Evolutionary conservation across 73 alveolate genomes (phyloP), one percentile per base, ranked within the genome.

Genomic region (Paramecium octaurelia): DNA sequence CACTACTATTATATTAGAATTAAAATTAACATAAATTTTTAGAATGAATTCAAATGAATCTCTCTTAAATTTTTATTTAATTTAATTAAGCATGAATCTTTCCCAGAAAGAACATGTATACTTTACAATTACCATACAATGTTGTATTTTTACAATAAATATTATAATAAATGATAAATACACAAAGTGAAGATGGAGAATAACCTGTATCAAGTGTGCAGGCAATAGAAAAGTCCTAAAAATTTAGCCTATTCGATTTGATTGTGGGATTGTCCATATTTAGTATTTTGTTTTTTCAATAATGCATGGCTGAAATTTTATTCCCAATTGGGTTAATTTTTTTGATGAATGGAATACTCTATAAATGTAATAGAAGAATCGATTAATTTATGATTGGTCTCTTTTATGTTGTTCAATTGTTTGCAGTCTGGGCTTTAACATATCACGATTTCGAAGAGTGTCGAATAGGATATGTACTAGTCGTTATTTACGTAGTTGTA

Each of bases 351-450:
- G 84, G 48, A 64, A 34, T 64, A 64, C 84, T 64, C 16, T 59
- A 24, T 29, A 64, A 64, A 64, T 64, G 48, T 6, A 64, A 34
- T 20, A 64, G 84, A 27, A 23, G 84, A 64, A 64, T 64, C n/a
- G 84, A 64, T 64, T 64, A 64, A 64, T 64, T 64, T 34, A 64
- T 64, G 84, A 64, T 64, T 11, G 84, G 84, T 34, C 48, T 23
- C 6, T 59, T 59, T 34, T 64, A 64, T 23, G 46, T 64, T 23
- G 84, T 64, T 64, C 31, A 64, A 64, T 64, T 64, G n/a, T 64
- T 64, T 64, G 84, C 50, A 7, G 48, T 64, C 16, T 64, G 48
- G 48, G 84, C 46, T 11, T 12, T 64, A 64, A 23, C 84, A 34
- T 64, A 64, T 34, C 48, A 64, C 12, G 84, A 64, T 31, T 64